Base-by-base conservation (phyloP, 331 rosid species). In the Quercus phellos region DNA sequence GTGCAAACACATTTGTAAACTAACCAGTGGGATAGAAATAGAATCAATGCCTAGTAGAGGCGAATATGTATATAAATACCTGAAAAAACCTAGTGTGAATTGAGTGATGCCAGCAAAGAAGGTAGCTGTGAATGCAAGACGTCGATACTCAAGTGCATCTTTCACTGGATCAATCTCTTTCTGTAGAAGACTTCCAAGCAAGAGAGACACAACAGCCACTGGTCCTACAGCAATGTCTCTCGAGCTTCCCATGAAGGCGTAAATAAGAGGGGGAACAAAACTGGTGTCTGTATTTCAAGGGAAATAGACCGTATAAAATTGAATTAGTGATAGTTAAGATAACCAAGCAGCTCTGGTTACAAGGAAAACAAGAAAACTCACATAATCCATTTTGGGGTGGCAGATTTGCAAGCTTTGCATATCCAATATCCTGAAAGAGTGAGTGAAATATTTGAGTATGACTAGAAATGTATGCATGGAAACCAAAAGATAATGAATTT, bases 141-240 rank as follows among this genome's bases (percentile, higher is more conserved):
- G 76, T 61, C 56, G 80, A 79, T 94, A 92, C 55, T 89, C 98
- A 18, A 2, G 70, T 69, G 90, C 10, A 63, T 94, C 64, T 24
- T 74, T 46, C 3, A 5, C 3, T 10, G 68, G 88, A 86, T 92
- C 93, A 17, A 92, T 79, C 82, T 91, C 97, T 24, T 51, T 74
- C 78, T 82, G 88, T 30, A 94, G 94, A 69, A 87, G 77, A 26
- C 93, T 92, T 58, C 99, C 99, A 64, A 92, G 76, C 88, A 94
- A 84, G 73, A 94, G 94, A 30, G 99, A 94, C 77, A 94, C 98
- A 71, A 94, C 99, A 5, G 98, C 98, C 63, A 94, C 99, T 0
- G 97, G 99, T 78, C 99, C 99, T 27, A 94, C 90, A 54, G 97
- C 98, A 59, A 94, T 94, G 77, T 94, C 98, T 72, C 99, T 92